phyloP scores from a whole-genome alignment of 1,284 basidiomycete species.

The Trametes sp. region DNA sequence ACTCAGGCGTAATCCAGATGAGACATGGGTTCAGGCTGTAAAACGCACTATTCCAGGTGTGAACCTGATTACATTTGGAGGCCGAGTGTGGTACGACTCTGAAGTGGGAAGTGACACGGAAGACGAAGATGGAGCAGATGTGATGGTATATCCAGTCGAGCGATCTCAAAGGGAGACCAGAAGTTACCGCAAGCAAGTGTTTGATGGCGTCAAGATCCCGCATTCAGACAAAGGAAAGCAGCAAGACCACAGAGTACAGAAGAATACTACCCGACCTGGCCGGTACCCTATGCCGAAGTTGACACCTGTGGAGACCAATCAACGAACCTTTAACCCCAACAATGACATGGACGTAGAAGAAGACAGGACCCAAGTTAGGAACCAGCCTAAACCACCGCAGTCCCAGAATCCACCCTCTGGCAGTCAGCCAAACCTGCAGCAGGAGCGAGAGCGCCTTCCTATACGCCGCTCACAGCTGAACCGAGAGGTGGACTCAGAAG shows the following conservation, averaged over 20 bases:
- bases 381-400: not conserved
- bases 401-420: not conserved
- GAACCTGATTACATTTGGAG: not conserved
- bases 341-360: conserved; percentile 6
- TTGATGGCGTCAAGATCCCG: not conserved
- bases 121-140: conserved; percentile 3
- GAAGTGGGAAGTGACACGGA: not conserved
- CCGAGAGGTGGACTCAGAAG: conserved; percentile 3
- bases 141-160: conserved; percentile 4
- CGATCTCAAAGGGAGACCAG: conserved; percentile 3
- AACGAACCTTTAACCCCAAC: conserved; percentile 2
- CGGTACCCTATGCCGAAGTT: not conserved
- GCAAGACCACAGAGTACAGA: not conserved
- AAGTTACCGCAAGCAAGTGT: conserved; percentile 7
- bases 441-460: not conserved
- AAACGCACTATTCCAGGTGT: conserved; percentile 2
- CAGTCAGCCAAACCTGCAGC: not conserved
- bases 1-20: conserved; percentile 4
- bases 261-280: too few species aligned
- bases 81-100: not conserved
- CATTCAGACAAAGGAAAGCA: conserved; percentile 7
- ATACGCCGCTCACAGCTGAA: not conserved
- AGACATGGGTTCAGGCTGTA: conserved; percentile 4
- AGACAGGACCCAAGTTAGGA: not conserved
- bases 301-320: not conserved